Base-by-base conservation (phyloP, 257 asterid genomes). In the Solanum okadae region DNA sequence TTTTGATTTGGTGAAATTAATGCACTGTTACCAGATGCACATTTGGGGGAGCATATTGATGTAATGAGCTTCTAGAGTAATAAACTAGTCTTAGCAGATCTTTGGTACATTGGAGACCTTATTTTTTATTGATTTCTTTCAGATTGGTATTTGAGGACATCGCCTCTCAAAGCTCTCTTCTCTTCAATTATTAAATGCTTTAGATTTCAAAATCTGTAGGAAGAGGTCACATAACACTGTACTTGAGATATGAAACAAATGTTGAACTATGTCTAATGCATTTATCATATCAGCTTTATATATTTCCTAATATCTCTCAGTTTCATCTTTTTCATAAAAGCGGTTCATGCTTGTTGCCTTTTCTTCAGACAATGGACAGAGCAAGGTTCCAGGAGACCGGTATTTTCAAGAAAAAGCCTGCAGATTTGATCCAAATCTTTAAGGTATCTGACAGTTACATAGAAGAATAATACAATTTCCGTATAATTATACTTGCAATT, bases 391-490 rank as follows among this genome's bases (percentile, higher is more conserved):
- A 92, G 91, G 98, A 96, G 89, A 93, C 92, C 87, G 96, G 98
- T 87, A 93, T 95, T 87, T 96, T 96, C 89, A 94, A 90, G 95
- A 95, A 95, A 91, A 96, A 96, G 90, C 99, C 99, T 31, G 88
- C 98, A 83, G 98, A 94, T 86, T 91, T 95, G 87, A 94, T 96
- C 93, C 99, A 96, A 91, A 95, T 96, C 84, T 96, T 96, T 91
- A 94, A 93, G 99, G 99, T 96, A 93, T 84, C 87, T 89, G 49
- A 29, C 59, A 35, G 27, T 89, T 81, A 22, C 16, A 67, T 84
- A 82, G 42, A 46, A 63, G 4, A 73, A 38, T 67, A 83, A 35
- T 79, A 15, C 25, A 15, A 44, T 79, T 78, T 79, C 67, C 2
- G 8, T 5, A 18, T 79, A 2, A 79, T 44, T 79, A 49, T 29